A percentile compares a stretch with the other conserved stretches of the same genome.
These are phyloP conservation scores for Pseudogymnoascus sp. DNA, from an alignment of 2,329 filamentous ascomycete species.

Conservation along the genomic window DNA sequence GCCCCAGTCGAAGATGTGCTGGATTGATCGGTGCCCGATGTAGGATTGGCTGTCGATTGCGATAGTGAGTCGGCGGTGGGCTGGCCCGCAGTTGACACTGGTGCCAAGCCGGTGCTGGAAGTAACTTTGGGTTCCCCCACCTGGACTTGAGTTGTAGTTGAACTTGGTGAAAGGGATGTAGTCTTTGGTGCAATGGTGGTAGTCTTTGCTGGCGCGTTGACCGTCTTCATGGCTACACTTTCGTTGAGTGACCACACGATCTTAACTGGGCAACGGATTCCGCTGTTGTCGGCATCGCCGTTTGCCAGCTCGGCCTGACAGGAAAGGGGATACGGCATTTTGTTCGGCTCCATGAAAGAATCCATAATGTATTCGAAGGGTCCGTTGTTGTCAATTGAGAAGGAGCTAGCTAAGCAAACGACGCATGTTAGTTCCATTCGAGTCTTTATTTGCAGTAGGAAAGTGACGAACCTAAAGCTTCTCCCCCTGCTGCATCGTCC, in stretches of 20 bases:
- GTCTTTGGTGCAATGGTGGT: neutral
- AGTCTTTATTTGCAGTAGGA: neutral
- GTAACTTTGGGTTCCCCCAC: no score
- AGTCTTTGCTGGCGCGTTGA: neutral
- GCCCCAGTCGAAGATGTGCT: neutral
- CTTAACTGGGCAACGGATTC: constrained; percentile 11
- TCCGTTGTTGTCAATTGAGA: constrained; percentile 11
- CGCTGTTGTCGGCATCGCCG: constrained; percentile 3
- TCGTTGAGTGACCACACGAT: constrained; percentile 1
- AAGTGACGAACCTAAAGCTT: neutral
- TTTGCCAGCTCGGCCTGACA: constrained; percentile 11
- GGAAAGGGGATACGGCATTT: constrained; percentile 9
- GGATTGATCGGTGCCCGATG: neutral
- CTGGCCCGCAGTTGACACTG: neutral
- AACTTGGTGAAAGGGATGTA: neutral
- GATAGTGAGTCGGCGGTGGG: neutral
- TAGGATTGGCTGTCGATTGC: neutral
- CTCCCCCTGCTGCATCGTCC: constrained; percentile 8
- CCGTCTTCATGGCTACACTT: neutral
- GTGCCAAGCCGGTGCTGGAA: neutral
- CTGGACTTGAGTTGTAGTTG: neutral
- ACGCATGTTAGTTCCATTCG: neutral
- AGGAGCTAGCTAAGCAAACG: constrained; percentile 13
- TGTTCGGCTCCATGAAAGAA: constrained; percentile 8
- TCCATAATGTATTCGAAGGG: constrained; percentile 13